A percentile compares a stretch with the other conserved stretches of the same genome.
These are phyloP conservation scores for Aspergillus nomiae DNA, from an alignment of 2,329 filamentous ascomycete genomes.

Conservation along the genomic window DNA sequence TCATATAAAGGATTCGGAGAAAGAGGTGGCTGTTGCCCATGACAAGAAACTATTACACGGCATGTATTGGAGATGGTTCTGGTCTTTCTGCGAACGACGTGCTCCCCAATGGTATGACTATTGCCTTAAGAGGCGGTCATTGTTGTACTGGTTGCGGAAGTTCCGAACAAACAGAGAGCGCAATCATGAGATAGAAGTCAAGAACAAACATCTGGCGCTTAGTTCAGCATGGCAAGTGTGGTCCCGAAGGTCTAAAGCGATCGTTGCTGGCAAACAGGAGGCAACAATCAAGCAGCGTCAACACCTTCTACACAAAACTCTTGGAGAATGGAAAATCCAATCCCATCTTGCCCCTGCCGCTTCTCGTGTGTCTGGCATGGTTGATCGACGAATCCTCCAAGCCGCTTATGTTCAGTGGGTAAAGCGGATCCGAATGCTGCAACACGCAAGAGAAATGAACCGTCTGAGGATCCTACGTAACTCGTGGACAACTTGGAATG, in stretches of 20 bases:
- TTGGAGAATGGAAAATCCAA: conserved; percentile 46
- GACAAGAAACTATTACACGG: conserved; percentile 32
- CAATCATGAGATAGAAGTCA: conserved; percentile 39
- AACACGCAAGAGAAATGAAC: conserved; percentile 54
- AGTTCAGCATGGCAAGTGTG: conserved; percentile 36
- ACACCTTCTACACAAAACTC: conserved; percentile 38
- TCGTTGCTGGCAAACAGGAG: conserved; percentile 30
- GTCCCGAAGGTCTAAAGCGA: conserved; percentile 33
- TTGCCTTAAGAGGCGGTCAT: conserved; percentile 42
- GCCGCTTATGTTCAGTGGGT: conserved; percentile 55
- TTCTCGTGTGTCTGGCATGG: conserved; percentile 46
- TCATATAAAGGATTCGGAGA: conserved; percentile 37
- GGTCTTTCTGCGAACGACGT: conserved; percentile 45
- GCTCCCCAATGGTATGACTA: conserved; percentile 47
- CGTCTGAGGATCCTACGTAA: conserved; percentile 57
- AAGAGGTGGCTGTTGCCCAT: conserved; percentile 34
- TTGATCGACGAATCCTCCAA: conserved; percentile 49
- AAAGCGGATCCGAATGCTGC: conserved; percentile 45
- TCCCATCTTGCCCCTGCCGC: conserved; percentile 45
- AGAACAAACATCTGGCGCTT: conserved; percentile 31
- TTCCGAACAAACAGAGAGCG: conserved; percentile 43
- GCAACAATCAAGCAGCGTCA: conserved; percentile 34
- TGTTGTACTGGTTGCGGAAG: conserved; percentile 44
- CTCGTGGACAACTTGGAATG: conserved; percentile 64
- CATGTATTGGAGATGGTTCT: conserved; percentile 48